Evolutionary conservation across 768 basidiomycete species (phyloP), one percentile per base, ranked within the genome.

Genomic region (Trametes cingulata): DNA sequence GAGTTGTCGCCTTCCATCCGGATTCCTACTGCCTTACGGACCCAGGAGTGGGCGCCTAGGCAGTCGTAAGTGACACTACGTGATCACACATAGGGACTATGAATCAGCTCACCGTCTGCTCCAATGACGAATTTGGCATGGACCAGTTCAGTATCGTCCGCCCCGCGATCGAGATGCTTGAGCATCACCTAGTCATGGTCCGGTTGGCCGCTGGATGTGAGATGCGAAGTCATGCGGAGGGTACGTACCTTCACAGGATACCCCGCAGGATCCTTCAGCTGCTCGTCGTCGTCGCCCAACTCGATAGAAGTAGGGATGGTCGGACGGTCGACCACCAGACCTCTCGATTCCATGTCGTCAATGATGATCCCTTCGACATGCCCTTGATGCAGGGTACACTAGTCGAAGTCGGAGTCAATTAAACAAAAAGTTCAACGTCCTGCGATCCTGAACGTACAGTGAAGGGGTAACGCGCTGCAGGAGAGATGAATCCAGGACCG

Each of bases 401-500:
- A 61, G 7, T 2, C 7, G 2, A 47, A 19, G 39, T 27, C 53
- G 36, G 24, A 46, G 24, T 22, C 1, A 3, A 5, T 2, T 6
- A 9, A 15, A n/a, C n/a, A n/a, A n/a, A n/a, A n/a, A n/a, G n/a
- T 22, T 29, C 1, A n/a, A 3, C 3, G 6, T 13, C 3, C 13
- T 13, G 25, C 15, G 8, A 20, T 37, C 0, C 20, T 35, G 9
- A 19, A 20, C 15, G 54, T 58, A 85, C 89, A 76, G 89, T 87
- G 62, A 88, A 91, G 13, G 89, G 89, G 71, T 81, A 91, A n/a
- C 88, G 80, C 1, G 88, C 88, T 2, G 55, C 49, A 17, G 83
- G 76, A 1, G 85, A 83, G 4, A 80, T 82, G 22, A 90, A 78
- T 66, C 89, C 85, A 12, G 86, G 77, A 2, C 81, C 81, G 17